Base-by-base conservation (phyloP, 164 flowering plant species). In the Aristolochia californica region DNA sequence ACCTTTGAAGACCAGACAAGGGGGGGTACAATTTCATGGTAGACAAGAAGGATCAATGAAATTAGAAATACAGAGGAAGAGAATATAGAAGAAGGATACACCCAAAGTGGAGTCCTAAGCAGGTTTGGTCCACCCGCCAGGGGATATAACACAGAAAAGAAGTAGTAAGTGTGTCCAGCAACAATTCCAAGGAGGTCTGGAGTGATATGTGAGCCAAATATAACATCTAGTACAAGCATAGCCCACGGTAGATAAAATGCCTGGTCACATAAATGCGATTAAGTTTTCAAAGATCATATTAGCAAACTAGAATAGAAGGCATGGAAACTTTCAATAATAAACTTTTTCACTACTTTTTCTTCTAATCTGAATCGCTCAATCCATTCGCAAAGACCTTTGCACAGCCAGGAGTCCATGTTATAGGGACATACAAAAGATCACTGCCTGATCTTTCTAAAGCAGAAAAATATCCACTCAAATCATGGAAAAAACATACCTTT, bases 231-330 rank as follows among this genome's bases (percentile, higher is more conserved):
- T 25, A 72, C 89, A 48, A 94, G 93, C 97, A 94, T 90, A 52
- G 90, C 86, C 99, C 97, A 94, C 47, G 99, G 99, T 21, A 94
- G 72, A 70, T 94, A 94, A 72, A 94, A 94, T 49, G 95, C 97
- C 99, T 94, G 66, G 53, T 43, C 62, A 27, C 40, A 34, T 34
- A 8, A 34, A 34, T 25, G n/a, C 9, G n/a, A 57, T 4, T 47
- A 47, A 17, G 22, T 47, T 8, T 17, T 51, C 54, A 51, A 26
- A 51, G 21, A 13, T 14, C 54, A 22, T 11, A 18, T 51, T 18
- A 47, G 11, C 38, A 44, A 40, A 21, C 24, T 25, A 18, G 40
- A n/a, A 4, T 58, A 34, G 10, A 34, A 12, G 40, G 10, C 10
- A 34, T 34, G 40, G n/a, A 34, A 5, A 12, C 40, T 34, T 34